Evolutionary conservation across 441 rosid species (phyloP), one percentile per base, ranked within the genome.

Genomic region (Euphorbia schlechtendalii): DNA sequence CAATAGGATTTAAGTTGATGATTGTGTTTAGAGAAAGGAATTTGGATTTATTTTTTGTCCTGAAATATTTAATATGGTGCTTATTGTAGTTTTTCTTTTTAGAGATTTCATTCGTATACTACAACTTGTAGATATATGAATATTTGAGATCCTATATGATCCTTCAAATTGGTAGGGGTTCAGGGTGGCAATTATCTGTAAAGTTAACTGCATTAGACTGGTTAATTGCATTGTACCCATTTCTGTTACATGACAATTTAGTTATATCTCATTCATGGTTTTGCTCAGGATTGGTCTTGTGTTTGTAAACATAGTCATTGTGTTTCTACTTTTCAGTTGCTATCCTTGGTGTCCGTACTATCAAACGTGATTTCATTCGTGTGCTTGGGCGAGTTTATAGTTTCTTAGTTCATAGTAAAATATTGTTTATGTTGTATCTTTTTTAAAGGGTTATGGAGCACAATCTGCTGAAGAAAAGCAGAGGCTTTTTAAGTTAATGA

Each of bases 391-490:
- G 59, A 57, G 15, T 58, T 72, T 69, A 34, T 49, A 18, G 25
- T 52, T 46, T 59, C 67, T 20, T 59, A 63, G 59, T 67, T 56
- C 14, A 63, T 51, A 58, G 43, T 66, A 18, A 41, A 24, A 28
- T 18, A 57, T 53, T 62, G 58, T 71, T 18, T 76, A 14, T 72
- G 63, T 41, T 21, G 12, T 21, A 52, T 10, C 62, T 49, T 70
- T 68, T 15, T 56, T 59, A 59, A 73, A 93, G 99, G 93, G 98
- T 71, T 92, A 87, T 79, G 98, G 93, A 69, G 97, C 97, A 45
- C 96, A 89, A 71, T 89, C 97, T 70, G 92, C 93, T 54, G 99
- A 95, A 81, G 99, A 95, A 80, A 91, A 95, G 75, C 98, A 95
- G 80, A 86, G 96, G 80, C 84, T 95, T 56, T 85, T 89, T 67